These are phyloP conservation scores for Afroboletus lepidellus DNA, from an alignment of 1,284 basidiomycete genomes.

Conservation along the genomic window DNA sequence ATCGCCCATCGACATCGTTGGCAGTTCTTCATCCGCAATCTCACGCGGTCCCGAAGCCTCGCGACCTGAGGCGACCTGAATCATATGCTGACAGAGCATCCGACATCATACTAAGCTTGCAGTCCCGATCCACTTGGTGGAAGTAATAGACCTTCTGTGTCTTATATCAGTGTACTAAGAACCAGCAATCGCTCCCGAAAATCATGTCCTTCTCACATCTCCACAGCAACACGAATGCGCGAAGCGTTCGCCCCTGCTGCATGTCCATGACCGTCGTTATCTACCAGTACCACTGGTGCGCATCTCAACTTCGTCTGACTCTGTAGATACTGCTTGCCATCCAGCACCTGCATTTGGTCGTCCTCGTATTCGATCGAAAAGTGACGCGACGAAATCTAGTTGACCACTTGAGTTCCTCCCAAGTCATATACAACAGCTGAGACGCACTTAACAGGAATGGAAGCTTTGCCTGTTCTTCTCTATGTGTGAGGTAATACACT, in stretches of 20 bases:
- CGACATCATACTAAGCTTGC: no score
- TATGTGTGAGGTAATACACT: slow-evolving; percentile 79
- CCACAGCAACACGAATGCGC: no score
- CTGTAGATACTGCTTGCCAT: slow-evolving; percentile 74
- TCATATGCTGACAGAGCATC: background rate
- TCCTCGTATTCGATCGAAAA: slow-evolving; percentile 48
- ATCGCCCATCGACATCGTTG: background rate
- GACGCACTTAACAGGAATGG: slow-evolving; percentile 50
- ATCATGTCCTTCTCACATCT: no score
- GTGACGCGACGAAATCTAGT: slow-evolving; percentile 44
- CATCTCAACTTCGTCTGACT: slow-evolving; percentile 69
- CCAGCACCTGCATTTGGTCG: slow-evolving; percentile 54
- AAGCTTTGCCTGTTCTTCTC: slow-evolving; percentile 42
- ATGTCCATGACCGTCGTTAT: no score
- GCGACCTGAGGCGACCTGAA: no score
- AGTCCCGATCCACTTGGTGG: background rate
- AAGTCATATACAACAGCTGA: background rate
- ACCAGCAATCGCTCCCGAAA: no score
- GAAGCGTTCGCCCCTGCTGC: no score
- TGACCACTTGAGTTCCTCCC: background rate
- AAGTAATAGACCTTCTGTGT: no score
- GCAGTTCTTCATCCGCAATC: background rate
- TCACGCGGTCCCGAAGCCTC: background rate
- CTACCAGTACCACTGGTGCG: slow-evolving; percentile 20
- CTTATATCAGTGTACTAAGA: no score